Percentiles rank a stretch among this genome's conserved stretches.
Conservation (phyloP, 2,329 filamentous ascomycete genomes). For the Pseudogymnoascus sp. region DNA sequence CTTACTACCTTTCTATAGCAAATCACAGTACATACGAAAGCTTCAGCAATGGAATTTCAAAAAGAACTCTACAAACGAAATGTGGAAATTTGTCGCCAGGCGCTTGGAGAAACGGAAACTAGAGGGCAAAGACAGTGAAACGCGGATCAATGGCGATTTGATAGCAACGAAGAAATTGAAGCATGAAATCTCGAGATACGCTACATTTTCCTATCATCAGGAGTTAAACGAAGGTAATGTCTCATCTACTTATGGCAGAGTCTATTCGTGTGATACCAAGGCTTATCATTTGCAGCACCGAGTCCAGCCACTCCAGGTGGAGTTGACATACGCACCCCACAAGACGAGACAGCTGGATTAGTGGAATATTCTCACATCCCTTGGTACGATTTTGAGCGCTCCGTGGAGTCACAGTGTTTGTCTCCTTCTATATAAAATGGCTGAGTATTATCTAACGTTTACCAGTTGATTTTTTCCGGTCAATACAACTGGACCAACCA, state of each 20-base stretch:
- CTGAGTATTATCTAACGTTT: conserved; percentile 12
- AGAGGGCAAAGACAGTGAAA: conserved; percentile 16
- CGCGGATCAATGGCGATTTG: conserved; percentile 14
- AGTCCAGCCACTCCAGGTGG: conserved; percentile 14
- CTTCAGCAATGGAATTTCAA: conserved; percentile 15
- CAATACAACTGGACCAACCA: conserved; percentile 1
- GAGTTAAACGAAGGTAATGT: conserved; percentile 12
- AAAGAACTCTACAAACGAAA: conserved; percentile 16
- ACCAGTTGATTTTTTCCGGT: conserved; percentile 11
- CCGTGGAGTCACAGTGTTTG: conserved; percentile 13
- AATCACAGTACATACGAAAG: conserved; percentile 17
- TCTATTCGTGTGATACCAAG: background rate
- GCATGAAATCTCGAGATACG: conserved; percentile 14
- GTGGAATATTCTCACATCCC: conserved; percentile 18
- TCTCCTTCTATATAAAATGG: conserved; percentile 2
- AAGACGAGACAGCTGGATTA: conserved; percentile 7
- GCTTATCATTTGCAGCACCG: conserved; percentile 13
- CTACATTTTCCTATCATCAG: conserved; percentile 10
- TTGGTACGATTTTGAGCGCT: conserved; percentile 18
- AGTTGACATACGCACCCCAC: conserved; percentile 16
- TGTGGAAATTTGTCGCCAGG: conserved; percentile 15
- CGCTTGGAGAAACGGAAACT: conserved; percentile 15
- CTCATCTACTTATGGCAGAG: background rate
- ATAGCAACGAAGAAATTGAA: conserved; percentile 12
- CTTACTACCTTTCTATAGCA: conserved; percentile 8